Base-by-base conservation (phyloP, 768 basidiomycete species). In the Fomitopsis serialis region DNA sequence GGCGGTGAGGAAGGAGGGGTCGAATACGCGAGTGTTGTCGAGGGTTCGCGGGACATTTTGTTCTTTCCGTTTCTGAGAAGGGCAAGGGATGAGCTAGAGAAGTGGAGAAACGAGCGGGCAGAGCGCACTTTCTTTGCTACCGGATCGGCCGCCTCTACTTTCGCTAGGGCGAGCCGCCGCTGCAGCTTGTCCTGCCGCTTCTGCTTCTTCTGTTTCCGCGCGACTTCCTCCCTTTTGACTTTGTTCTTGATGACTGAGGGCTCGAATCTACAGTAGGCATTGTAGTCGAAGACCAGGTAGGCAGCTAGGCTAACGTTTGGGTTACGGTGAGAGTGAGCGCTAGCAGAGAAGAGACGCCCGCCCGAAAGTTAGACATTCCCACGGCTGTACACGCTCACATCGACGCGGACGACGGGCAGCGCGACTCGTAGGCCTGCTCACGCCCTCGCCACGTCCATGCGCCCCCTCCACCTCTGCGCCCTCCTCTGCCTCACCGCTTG, bases 31-130 rank as follows among this genome's bases (percentile, higher is more conserved):
- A 55, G 84, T 89, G 66, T 98, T 98, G 65, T 99, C 97, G 22
- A 98, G 80, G 0, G 97, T 99, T 43, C 80, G 80, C 0, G 95
- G 95, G 10, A 95, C 77, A 74, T 97, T 97, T 62, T 88, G 82
- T 6, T 81, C 78, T 22, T 90, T 71, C 53, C 94, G 84, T 84
- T 85, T 86, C 92, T 95, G 21, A 15, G n/a, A n/a, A n/a, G 52
- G 15, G 23, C 9, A 13, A 2, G 11, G 7, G 36, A 12, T 47
- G 25, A 50, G 27, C 23, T 11, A 12, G 12, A 2, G 21, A 3
- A 40, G 34, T 4, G n/a, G 23, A 3, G 44, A 36, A 7, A 12
- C n/a, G 3, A 49, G 36, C 19, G 24, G 32, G 19, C 3, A 3
- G 22, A 21, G 23, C 17, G 19, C 46, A 92, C 92, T 74, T 87